phyloP scores from a whole-genome alignment of 805 yeast species.

The Metschnikowia peoriensis region DNA sequence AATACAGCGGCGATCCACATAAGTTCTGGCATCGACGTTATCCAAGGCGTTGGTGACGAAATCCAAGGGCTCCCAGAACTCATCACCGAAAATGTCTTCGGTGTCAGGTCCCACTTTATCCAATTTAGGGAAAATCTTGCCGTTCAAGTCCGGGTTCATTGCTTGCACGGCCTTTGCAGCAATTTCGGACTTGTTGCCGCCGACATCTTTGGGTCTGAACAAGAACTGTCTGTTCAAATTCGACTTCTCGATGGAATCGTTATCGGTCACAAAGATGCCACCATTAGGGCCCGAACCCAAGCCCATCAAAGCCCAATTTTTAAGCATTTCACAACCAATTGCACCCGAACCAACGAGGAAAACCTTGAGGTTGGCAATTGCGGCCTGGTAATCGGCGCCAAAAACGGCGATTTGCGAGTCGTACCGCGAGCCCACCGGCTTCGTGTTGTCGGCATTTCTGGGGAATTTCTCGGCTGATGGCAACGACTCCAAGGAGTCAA shows the following conservation, averaged over 20 bases:
- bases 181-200: conserved; percentile 82
- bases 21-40: conserved; percentile 96
- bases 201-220: conserved; percentile 93
- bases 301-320: conserved; percentile 97
- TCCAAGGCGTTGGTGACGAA: conserved; percentile 96
- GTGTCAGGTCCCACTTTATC: conserved; percentile 96
- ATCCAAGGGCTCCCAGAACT: conserved; percentile 81
- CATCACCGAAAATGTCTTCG: conserved; percentile 79
- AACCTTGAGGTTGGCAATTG: conserved; percentile 71
- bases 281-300: conserved; percentile 91
- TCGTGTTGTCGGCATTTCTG: conserved; percentile 68
- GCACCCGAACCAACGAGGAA: conserved; percentile 98
- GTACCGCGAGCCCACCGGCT: conserved; percentile 78
- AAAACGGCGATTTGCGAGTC: conserved; percentile 96
- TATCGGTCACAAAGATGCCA: conserved; percentile 82
- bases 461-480: conserved; percentile 59
- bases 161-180: conserved; percentile 80
- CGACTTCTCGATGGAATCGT: conserved; percentile 92
- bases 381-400: conserved; percentile 74
- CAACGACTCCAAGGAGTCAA: conserved; percentile 89
- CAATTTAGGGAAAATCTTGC: conserved; percentile 69
- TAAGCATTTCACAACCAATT: conserved; percentile 97
- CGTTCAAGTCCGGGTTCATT: conserved; percentile 83
- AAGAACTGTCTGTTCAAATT: conserved; percentile 95
- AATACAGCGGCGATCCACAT: conserved; percentile 95